Conservation (phyloP, 352 stramenopile species). For the Globisporangium cederbergense region DNA sequence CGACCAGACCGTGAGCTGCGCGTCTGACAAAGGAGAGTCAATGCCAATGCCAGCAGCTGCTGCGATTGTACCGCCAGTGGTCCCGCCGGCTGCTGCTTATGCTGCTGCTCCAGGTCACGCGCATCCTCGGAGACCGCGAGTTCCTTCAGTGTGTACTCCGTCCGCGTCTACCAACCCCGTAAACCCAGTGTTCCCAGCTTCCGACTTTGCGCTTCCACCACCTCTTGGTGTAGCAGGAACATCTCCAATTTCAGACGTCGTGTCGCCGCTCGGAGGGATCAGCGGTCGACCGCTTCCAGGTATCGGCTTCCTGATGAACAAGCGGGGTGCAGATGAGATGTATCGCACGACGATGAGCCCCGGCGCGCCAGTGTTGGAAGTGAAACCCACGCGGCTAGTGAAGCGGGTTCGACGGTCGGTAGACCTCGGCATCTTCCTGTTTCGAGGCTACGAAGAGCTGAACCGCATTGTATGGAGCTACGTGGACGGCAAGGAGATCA, state of each 20-base stretch:
- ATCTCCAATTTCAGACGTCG: constrained; percentile 3
- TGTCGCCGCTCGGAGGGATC: constrained; percentile 5
- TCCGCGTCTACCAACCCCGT: neutral
- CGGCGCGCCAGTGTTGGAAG: constrained; percentile 20
- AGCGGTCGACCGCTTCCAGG: constrained; percentile 19
- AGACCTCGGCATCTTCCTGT: constrained; percentile 47
- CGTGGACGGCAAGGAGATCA: constrained; percentile 74
- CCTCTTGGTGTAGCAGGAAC: neutral
- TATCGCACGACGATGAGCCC: constrained; percentile 29
- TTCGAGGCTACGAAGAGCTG: constrained; percentile 62
- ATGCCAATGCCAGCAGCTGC: neutral
- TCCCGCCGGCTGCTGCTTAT: neutral
- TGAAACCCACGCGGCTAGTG: constrained; percentile 10
- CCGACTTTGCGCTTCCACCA: neutral
- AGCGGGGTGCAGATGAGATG: constrained; percentile 35
- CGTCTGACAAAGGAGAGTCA: neutral
- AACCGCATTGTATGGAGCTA: constrained; percentile 77
- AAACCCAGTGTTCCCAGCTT: neutral
- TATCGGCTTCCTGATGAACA: constrained; percentile 36
- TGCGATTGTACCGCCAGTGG: neutral
- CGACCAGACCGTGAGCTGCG: neutral
- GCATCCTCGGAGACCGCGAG: constrained; percentile 1
- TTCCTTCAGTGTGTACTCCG: neutral
- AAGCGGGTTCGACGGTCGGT: constrained; percentile 16
- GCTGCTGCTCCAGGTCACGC: neutral